Base-by-base conservation (phyloP, 768 basidiomycete species). In the Mycena venus region DNA sequence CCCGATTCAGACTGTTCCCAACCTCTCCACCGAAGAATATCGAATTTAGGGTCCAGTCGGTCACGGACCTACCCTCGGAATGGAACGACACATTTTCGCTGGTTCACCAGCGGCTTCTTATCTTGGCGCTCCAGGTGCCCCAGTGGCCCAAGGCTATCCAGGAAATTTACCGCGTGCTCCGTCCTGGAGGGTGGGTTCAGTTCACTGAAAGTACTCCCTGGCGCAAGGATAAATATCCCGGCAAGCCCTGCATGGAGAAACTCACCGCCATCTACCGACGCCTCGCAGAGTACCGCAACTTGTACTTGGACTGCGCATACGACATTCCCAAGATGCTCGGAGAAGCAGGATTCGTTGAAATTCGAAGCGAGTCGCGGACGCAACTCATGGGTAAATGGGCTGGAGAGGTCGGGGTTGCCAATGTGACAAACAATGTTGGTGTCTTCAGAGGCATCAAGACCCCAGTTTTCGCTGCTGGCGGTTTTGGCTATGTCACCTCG, bases 91-190 rank as follows among this genome's bases (percentile, higher is more conserved):
- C 73, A 4, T 78, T 77, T 51, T 49, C 68, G 53, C 63, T 77
- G 0, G 76, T 78, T 27, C 71, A 64, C 47, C 70, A 70, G 51
- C 62, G 74, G 2, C 68, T 78, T 11, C 67, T 76, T 21, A 60
- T 74, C 9, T 5, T 68, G 38, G 75, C 64, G 25, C 72, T 78
- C 23, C 62, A 70, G 29, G 36, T 31, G 4, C 60, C 32, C 25
- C 34, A 78, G n/a, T 78, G 77, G 77, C 68, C 51, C 1, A 25
- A 2, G 10, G 75, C 72, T 1, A 19, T 78, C 5, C 66, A 47
- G 23, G 75, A 78, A 15, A 73, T 76, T 3, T 47, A 74, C 65
- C 75, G 75, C 5, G 75, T 78, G 14, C 68, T 78, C 51, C 60
- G 55, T 7, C 72, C 72, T 2, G 75, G 73, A 7, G 75, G 77